Conservation (phyloP, 306 rosid genomes). For the Quercus engelmannii region DNA sequence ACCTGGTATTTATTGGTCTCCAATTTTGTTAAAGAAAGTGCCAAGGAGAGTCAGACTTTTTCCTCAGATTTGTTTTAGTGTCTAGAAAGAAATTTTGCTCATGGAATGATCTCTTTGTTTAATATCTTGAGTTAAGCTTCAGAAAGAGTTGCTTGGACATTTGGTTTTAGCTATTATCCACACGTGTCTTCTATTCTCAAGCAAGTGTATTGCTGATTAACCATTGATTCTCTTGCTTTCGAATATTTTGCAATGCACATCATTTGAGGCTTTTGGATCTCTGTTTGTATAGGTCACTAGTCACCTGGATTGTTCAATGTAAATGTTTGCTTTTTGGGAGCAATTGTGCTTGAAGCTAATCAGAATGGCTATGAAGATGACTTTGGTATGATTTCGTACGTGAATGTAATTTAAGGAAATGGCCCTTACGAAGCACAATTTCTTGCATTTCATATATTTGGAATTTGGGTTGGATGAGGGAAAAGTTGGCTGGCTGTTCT, state of each 20-base stretch:
- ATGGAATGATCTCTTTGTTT: not conserved
- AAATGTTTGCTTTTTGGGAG: not conserved
- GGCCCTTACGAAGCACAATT: not conserved
- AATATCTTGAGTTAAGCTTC: not conserved
- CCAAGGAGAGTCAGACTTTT: slow-evolving; percentile 24
- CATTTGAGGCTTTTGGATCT: not conserved
- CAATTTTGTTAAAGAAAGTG: slow-evolving; percentile 38
- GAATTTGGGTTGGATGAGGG: not conserved
- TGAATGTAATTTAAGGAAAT: not conserved
- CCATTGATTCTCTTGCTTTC: not conserved
- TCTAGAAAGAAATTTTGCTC: not conserved
- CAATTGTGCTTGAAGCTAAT: not conserved
- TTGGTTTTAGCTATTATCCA: not conserved
- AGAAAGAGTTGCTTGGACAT: not conserved
- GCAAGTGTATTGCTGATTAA: not conserved
- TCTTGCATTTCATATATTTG: not conserved
- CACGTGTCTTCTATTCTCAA: not conserved
- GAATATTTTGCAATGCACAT: not conserved
- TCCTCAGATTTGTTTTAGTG: not conserved
- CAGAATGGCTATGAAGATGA: not conserved
- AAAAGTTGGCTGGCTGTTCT: not conserved
- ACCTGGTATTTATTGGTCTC: slow-evolving; percentile 76
- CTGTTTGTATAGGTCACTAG: not conserved
- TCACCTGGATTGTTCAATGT: not conserved
- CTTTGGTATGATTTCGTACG: not conserved